These are phyloP conservation scores for Keqinozyma sinolaborantium DNA, from an alignment of 1,139 yeast genomes.

Conservation along the genomic window DNA sequence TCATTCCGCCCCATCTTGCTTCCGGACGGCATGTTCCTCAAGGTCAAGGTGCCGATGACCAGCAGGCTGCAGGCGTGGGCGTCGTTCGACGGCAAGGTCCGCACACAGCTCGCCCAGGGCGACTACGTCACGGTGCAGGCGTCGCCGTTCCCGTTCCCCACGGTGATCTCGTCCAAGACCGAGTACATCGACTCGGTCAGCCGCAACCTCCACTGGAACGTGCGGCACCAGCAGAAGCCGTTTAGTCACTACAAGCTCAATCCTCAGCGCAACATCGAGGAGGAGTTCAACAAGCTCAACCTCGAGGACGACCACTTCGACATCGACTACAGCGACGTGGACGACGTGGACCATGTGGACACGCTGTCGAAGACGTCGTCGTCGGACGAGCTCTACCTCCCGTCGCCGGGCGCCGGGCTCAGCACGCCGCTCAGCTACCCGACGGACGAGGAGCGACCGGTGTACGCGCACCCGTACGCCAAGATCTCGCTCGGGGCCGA, in stretches of 20 bases:
- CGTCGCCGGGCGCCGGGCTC: conserved; percentile 24
- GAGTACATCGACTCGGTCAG: conserved; percentile 84
- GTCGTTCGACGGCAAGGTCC: conserved; percentile 79
- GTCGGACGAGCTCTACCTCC: conserved; percentile 19
- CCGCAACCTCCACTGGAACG: conserved; percentile 83
- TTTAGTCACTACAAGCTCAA: conserved; percentile 30
- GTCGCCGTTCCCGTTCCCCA: conserved; percentile 81
- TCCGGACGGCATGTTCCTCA: conserved; percentile 81
- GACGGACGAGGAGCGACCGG: conserved; percentile 29
- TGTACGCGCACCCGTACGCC: conserved; percentile 42
- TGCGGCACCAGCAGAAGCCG: conserved; percentile 76
- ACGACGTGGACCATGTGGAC: conserved; percentile 6
- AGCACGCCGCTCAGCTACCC: conserved; percentile 26
- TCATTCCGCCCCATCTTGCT: conserved; percentile 83
- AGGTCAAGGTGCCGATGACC: conserved; percentile 65
- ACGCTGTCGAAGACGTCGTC: conserved; percentile 1
- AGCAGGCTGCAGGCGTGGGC: conserved; percentile 87
- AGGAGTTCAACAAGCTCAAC: conserved; percentile 13
- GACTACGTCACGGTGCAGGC: conserved; percentile 77
- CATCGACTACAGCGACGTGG: conserved; percentile 23
- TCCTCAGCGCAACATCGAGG: conserved; percentile 10
- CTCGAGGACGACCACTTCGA: conserved; percentile 20
- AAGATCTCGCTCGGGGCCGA: no score
- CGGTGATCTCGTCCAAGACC: conserved; percentile 68
- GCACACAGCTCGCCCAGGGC: conserved; percentile 69